These are phyloP conservation scores for Gnetum montanum DNA, from an alignment of 75 land plant genomes.

Conservation along the genomic window DNA sequence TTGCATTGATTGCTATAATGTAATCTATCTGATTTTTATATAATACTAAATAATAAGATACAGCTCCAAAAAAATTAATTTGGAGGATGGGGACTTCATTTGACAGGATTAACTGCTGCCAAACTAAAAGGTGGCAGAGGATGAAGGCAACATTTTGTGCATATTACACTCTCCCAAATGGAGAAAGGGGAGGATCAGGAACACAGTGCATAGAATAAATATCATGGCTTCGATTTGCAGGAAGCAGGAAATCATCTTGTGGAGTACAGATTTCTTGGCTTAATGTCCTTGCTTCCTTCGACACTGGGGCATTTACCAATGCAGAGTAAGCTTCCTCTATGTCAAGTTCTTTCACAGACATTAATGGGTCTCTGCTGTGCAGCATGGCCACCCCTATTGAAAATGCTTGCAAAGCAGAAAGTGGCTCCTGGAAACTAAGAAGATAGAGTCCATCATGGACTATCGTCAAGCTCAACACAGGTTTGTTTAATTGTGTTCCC, in stretches of 20 bases:
- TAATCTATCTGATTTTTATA: no score
- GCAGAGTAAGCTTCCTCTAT: neutral
- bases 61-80: neutral
- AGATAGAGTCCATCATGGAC: slow-evolving; percentile 29
- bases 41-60: slow-evolving; percentile 1
- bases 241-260: slow-evolving; percentile 28
- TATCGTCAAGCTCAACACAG: slow-evolving; percentile 38
- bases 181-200: slow-evolving; percentile 41
- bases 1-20: no score
- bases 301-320: neutral
- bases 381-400: slow-evolving; percentile 39
- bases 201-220: slow-evolving; percentile 17
- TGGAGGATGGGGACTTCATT: neutral
- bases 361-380: slow-evolving; percentile 25
- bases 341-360: slow-evolving; percentile 10
- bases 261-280: slow-evolving; percentile 21
- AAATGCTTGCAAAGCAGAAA: slow-evolving; percentile 52
- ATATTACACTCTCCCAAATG: slow-evolving; percentile 42
- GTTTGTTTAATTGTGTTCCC: slow-evolving; percentile 35
- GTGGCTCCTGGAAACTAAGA: slow-evolving; percentile 29
- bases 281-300: slow-evolving; percentile 9
- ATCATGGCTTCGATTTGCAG: slow-evolving; percentile 10
- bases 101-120: neutral
- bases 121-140: neutral
- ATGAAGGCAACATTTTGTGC: neutral